Percentiles rank a stretch among this genome's conserved stretches.
Conservation (phyloP, 805 yeast genomes). For the Metschnikowia picachoensis region DNA sequence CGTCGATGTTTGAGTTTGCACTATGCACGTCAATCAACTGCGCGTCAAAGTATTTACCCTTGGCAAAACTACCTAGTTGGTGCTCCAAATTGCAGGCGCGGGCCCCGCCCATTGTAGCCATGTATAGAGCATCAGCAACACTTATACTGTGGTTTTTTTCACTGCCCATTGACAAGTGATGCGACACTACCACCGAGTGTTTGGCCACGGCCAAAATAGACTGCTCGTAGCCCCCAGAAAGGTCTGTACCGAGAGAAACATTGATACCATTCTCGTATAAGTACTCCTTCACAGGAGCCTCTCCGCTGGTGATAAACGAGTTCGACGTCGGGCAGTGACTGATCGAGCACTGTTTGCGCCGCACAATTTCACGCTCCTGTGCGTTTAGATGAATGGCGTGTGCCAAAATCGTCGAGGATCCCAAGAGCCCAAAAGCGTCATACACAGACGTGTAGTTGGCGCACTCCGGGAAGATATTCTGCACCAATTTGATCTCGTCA, state of each 20-base stretch:
- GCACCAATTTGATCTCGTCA: constrained; percentile 72
- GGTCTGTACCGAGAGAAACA: constrained; percentile 60
- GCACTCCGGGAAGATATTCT: constrained; percentile 66
- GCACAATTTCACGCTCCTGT: constrained; percentile 59
- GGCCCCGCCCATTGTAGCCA: constrained; percentile 93
- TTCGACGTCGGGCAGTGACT: constrained; percentile 94
- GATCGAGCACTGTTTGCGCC: constrained; percentile 58
- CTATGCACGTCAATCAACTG: constrained; percentile 66
- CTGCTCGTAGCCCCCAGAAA: constrained; percentile 41
- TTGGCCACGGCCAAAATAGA: constrained; percentile 35
- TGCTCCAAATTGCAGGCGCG: constrained; percentile 56
- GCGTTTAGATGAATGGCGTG: constrained; percentile 79
- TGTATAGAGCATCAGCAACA: constrained; percentile 61
- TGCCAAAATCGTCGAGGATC: constrained; percentile 71
- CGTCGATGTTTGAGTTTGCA: constrained; percentile 60
- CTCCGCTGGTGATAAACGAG: constrained; percentile 84
- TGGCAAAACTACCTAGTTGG: constrained; percentile 63
- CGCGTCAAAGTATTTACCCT: constrained; percentile 80
- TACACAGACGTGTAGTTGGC: constrained; percentile 74
- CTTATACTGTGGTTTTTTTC: constrained; percentile 8
- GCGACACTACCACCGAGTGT: constrained; percentile 36
- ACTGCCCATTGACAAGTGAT: constrained; percentile 35
- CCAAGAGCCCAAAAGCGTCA: constrained; percentile 55
- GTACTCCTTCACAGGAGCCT: constrained; percentile 63
- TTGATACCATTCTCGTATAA: constrained; percentile 61